These are phyloP conservation scores for Neocatenulostroma microsporum DNA, from an alignment of 2,329 filamentous ascomycete species.

Conservation along the genomic window DNA sequence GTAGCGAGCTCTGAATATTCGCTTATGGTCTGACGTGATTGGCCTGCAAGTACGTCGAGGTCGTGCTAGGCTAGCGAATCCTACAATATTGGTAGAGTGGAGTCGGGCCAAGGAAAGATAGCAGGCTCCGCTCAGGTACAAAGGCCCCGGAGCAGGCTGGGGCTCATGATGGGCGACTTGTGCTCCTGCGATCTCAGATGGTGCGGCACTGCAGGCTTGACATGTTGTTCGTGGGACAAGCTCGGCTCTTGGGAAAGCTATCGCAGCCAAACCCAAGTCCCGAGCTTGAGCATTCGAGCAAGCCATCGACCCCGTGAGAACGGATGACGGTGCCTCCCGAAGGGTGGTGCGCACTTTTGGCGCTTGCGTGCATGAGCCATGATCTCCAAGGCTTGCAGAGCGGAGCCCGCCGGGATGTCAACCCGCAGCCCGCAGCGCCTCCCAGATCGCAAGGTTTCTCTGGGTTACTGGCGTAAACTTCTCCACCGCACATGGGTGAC, in stretches of 20 bases:
- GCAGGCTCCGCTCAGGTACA: constrained; percentile 3
- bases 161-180: no score
- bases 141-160: neutral
- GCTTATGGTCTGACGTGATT: constrained; percentile 1
- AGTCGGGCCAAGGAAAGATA: constrained; percentile 2
- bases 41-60: constrained; percentile 8
- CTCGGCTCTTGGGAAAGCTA: constrained; percentile 6
- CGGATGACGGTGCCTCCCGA: constrained; percentile 3
- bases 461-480: no score
- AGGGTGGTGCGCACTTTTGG: constrained; percentile 9
- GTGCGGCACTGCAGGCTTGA: no score
- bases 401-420: constrained; percentile 7
- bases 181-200: no score
- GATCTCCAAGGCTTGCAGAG: constrained; percentile 15
- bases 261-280: neutral
- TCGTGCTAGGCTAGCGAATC: constrained; percentile 10
- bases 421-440: constrained; percentile 2
- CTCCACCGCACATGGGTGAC: constrained; percentile 1
- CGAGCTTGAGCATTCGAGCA: constrained; percentile 7
- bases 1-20: constrained; percentile 2
- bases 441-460: constrained; percentile 5
- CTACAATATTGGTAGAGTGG: neutral
- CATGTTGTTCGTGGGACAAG: constrained; percentile 1
- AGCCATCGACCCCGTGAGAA: constrained; percentile 9
- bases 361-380: constrained; percentile 8